phyloP scores from a whole-genome alignment of 2,329 filamentous ascomycete species.

The Xylaria polymorpha region DNA sequence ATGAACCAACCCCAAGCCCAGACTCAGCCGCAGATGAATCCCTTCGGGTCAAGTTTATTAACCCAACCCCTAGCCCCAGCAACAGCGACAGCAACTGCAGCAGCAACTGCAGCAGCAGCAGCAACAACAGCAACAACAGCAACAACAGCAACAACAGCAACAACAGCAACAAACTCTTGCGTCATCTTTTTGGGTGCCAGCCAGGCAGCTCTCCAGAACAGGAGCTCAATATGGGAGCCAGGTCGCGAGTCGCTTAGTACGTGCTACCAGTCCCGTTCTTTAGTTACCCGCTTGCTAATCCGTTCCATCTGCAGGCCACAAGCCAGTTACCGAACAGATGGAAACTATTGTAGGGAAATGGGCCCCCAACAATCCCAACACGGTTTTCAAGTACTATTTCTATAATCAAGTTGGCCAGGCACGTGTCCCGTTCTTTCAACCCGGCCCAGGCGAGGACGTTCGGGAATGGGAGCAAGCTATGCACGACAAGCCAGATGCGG shows the following conservation, averaged over 20 bases:
- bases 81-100: conserved; percentile 54
- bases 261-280: conserved; percentile 12
- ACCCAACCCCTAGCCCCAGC: conserved; percentile 53
- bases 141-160: conserved; percentile 55
- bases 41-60: conserved; percentile 50
- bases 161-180: conserved; percentile 54
- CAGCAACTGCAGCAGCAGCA: conserved; percentile 53
- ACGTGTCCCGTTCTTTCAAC: conserved; percentile 80
- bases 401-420: conserved; percentile 85
- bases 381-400: conserved; percentile 84
- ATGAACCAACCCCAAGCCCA: conserved; percentile 55
- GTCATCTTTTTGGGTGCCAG: conserved; percentile 59
- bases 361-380: conserved; percentile 74
- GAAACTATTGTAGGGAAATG: conserved; percentile 77
- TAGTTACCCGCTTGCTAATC: conserved; percentile 17
- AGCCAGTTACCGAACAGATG: conserved; percentile 80
- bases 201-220: conserved; percentile 50
- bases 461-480: conserved; percentile 87
- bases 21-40: conserved; percentile 42
- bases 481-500: conserved; percentile 79
- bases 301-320: conserved; percentile 67
- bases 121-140: too few relatives aligned
- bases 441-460: conserved; percentile 75
- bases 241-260: conserved; percentile 49
- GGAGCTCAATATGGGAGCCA: conserved; percentile 48